A percentile compares a stretch with the other conserved stretches of the same genome.
phyloP scores from a whole-genome alignment of 768 basidiomycete species.

The Auricularia auricula-judae region DNA sequence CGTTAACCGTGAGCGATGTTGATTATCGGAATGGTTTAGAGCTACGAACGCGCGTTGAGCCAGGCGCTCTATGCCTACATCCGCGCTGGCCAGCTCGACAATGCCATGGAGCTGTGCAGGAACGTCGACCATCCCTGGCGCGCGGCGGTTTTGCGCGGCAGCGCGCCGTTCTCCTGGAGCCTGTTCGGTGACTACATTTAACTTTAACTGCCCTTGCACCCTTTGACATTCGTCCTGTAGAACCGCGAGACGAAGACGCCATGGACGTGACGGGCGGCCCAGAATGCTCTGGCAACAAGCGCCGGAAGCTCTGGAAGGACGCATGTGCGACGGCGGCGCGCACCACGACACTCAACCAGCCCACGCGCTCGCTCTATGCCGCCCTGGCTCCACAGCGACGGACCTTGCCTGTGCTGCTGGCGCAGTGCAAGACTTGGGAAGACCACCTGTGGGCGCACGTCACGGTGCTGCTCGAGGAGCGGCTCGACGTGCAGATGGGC shows the following conservation, averaged over 20 bases:
- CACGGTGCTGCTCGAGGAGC: conserved; percentile 70
- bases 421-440: conserved; percentile 82
- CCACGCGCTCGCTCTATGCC: conserved; percentile 70
- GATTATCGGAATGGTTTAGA: conserved; percentile 28
- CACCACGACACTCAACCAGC: conserved; percentile 21
- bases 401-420: conserved; percentile 47
- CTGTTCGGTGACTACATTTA: conserved; percentile 38
- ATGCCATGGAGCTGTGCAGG: conserved; percentile 72
- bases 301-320: conserved; percentile 77
- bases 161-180: conserved; percentile 65
- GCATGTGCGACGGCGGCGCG: conserved; percentile 67
- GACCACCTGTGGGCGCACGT: conserved; percentile 93
- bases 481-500: conserved; percentile 57
- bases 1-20: too few relatives aligned
- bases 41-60: conserved; percentile 66
- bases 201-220: too few relatives aligned
- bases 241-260: conserved; percentile 32
- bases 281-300: conserved; percentile 54
- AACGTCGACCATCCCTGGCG: conserved; percentile 86
- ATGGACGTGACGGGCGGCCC: conserved; percentile 29
- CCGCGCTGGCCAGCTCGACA: conserved; percentile 74
- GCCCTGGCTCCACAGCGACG: conserved; percentile 66
- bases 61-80: conserved; percentile 74
- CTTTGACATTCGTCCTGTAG: conserved; percentile 1
- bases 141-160: conserved; percentile 80